These are phyloP conservation scores for Xylaria sp. DNA, from an alignment of 2,329 filamentous ascomycete genomes.

Conservation along the genomic window DNA sequence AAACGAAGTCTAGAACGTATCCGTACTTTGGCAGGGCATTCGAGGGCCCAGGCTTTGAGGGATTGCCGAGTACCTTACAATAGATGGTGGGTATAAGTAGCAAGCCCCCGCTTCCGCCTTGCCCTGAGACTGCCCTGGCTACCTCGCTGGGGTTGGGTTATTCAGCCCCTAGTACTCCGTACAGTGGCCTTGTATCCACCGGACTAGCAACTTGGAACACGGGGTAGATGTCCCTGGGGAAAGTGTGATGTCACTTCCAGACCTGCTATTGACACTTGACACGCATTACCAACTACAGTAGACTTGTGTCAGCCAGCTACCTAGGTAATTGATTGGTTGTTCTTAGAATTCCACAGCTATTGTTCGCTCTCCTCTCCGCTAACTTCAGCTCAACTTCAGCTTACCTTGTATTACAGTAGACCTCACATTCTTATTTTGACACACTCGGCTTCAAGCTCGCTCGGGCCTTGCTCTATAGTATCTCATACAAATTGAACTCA, in stretches of 20 bases:
- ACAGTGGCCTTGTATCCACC: neutral
- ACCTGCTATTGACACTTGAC: neutral
- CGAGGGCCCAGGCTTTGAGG: too few species aligned
- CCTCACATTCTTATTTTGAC: neutral
- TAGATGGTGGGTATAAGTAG: too few species aligned
- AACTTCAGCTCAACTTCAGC: slow-evolving; percentile 24
- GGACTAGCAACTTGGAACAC: neutral
- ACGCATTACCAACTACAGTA: neutral
- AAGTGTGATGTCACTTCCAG: slow-evolving; percentile 4
- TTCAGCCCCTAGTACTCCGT: neutral
- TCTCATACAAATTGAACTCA: slow-evolving; percentile 16
- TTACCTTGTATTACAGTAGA: neutral
- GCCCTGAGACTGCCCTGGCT: too few species aligned
- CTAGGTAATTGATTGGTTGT: neutral
- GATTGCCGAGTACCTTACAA: too few species aligned
- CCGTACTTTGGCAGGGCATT: too few species aligned
- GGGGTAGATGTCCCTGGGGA: neutral
- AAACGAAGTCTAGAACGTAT: too few species aligned
- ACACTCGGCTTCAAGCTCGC: neutral
- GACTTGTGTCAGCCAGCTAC: neutral
- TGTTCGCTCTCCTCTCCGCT: slow-evolving; percentile 13
- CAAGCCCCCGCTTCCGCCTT: too few species aligned
- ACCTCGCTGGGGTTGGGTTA: too few species aligned
- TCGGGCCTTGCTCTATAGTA: neutral
- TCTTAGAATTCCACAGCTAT: neutral